Percentiles rank a stretch among this genome's conserved stretches.
Evolutionary conservation across 306 rosid genomes (phyloP).

Genomic region (Acacia melanoxylon): DNA sequence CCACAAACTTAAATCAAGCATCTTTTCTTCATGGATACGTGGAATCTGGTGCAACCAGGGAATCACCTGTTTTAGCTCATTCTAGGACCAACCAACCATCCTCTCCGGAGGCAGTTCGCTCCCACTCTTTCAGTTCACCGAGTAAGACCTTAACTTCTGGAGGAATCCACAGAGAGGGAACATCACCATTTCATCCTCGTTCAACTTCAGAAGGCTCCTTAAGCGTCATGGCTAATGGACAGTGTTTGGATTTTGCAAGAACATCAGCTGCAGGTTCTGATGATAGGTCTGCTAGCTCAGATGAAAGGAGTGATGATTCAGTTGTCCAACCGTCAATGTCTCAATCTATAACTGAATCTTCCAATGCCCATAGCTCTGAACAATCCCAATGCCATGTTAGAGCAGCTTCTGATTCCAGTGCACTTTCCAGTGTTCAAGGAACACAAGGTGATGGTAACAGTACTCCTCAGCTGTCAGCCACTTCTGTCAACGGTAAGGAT

Average conservation of each 20-base stretch:
- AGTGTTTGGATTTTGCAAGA: slow-evolving; percentile 50
- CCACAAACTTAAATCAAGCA: slow-evolving; percentile 52
- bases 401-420: slow-evolving; percentile 64
- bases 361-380: slow-evolving; percentile 48
- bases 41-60: slow-evolving; percentile 63
- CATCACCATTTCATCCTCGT: slow-evolving; percentile 79
- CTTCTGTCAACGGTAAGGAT: slow-evolving; percentile 68
- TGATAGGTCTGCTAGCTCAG: slow-evolving; percentile 66
- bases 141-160: slow-evolving; percentile 49
- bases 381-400: slow-evolving; percentile 61
- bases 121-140: slow-evolving; percentile 64
- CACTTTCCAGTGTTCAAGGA: slow-evolving; percentile 54
- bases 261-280: slow-evolving; percentile 53
- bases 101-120: slow-evolving; percentile 61
- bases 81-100: slow-evolving; percentile 58
- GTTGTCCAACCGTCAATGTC: slow-evolving; percentile 57
- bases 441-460: slow-evolving; percentile 54
- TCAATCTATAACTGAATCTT: slow-evolving; percentile 59
- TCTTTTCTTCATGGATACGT: slow-evolving; percentile 57
- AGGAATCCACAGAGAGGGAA: slow-evolving; percentile 51
- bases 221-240: slow-evolving; percentile 57
- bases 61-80: slow-evolving; percentile 54
- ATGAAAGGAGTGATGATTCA: slow-evolving; percentile 55
- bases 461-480: slow-evolving; percentile 48
- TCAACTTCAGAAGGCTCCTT: slow-evolving; percentile 77